Percentiles rank a stretch among this genome's conserved stretches.
Conservation (phyloP, 495 filamentous ascomycete genomes). For the Penicillium angulare region DNA sequence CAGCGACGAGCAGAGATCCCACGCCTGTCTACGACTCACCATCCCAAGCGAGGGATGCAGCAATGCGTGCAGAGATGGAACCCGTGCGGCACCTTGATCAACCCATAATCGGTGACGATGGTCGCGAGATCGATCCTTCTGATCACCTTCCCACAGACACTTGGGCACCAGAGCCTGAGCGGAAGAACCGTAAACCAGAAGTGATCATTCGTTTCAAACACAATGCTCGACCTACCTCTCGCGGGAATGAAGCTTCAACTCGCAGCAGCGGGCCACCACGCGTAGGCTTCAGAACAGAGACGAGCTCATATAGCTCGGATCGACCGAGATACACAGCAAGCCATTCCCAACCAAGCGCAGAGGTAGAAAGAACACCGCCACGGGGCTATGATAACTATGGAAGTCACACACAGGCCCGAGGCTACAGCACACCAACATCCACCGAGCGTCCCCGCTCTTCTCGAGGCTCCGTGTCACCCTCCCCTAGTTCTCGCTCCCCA, state of each 20-base stretch:
- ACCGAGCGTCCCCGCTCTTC: constrained; percentile 26
- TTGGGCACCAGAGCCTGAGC: constrained; percentile 93
- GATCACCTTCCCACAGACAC: constrained; percentile 89
- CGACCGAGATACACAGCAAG: constrained; percentile 19
- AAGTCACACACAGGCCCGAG: constrained; percentile 20
- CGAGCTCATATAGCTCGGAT: constrained; percentile 12
- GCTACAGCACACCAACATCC: constrained; percentile 26
- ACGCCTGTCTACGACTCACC: constrained; percentile 43
- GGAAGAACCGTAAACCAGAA: constrained; percentile 61
- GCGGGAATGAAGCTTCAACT: constrained; percentile 20
- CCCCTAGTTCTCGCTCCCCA: constrained; percentile 30
- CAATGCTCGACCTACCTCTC: constrained; percentile 32
- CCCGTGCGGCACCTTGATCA: constrained; percentile 31
- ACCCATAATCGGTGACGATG: constrained; percentile 77
- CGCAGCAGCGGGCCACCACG: constrained; percentile 15
- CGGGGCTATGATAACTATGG: constrained; percentile 10
- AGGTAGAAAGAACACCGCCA: constrained; percentile 18
- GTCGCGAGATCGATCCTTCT: constrained; percentile 84
- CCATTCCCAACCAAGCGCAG: constrained; percentile 15
- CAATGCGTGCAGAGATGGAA: constrained; percentile 35
- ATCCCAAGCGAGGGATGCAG: constrained; percentile 38
- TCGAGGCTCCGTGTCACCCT: constrained; percentile 34
- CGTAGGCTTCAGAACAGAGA: constrained; percentile 24
- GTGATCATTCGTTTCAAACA: constrained; percentile 53
- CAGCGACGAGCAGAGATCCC: constrained; percentile 28